Evolutionary conservation across 2,329 filamentous ascomycete species (phyloP), one percentile per base, ranked within the genome.

Genomic region (Fusarium sp.): DNA sequence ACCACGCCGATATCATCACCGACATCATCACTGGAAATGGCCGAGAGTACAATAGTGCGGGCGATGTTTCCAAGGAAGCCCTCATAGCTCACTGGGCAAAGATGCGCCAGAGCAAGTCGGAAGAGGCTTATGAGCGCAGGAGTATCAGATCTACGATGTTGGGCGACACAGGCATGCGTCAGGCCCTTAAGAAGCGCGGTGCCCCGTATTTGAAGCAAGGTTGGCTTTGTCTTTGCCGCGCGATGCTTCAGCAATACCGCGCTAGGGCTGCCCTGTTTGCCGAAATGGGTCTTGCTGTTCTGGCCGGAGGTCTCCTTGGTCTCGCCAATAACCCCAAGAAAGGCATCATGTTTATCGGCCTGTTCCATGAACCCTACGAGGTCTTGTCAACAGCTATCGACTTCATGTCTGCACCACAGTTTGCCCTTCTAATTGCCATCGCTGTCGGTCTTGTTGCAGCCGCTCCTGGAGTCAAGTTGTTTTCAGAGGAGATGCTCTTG

Each of bases 21-120:
- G 87, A 89, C 52, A 88, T 89, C 65, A 84, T 88, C 68, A 86
- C 85, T 0, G 86, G 86, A 5, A 85, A 87, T 63, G 85, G 86
- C 1, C 76, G 80, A 15, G 72, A 78, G 14, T 87, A 88, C 75
- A 85, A 85, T 64, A 68, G 61, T 5, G 72, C 70, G 0, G 83
- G 82, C 6, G 81, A 85, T 37, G 79, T 83, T 27, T 81, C 80
- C 33, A 83, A 83, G 29, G 78, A 83, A n/a, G 70, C 78, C 11
- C 77, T 88, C 25, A 86, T 87, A 25, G 76, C 80, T 0, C 72
- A 84, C 67, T 88, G 85, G 85, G 67, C 72, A 1, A 58, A 63
- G n/a, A 78, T 72, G 3, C 75, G 74, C 1, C 62, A 76, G 27
- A 33, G 40, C 35, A 67, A 57, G 20, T 55, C 29, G 6, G 37